Percentiles rank a stretch among this genome's conserved stretches.
Conservation (phyloP, 1,284 basidiomycete genomes). For the Rhodotorula sp. region DNA sequence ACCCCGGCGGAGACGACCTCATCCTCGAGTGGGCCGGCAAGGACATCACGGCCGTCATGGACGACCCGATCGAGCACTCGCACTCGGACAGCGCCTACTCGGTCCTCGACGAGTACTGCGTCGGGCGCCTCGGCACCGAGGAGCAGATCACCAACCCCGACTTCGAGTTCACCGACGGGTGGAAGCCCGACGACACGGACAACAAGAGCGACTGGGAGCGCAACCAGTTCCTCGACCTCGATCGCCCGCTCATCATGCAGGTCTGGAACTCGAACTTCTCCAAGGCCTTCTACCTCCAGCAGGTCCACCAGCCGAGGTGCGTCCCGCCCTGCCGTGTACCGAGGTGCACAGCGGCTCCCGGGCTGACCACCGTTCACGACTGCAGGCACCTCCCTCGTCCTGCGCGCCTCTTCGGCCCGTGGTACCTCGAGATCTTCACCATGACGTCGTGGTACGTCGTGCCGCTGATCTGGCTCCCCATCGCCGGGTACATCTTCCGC, state of each 20-base stretch:
- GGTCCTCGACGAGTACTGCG: conserved; percentile 81
- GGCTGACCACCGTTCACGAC: neutral
- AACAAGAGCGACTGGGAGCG: conserved; percentile 73
- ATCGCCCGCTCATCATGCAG: conserved; percentile 79
- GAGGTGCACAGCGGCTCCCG: neutral
- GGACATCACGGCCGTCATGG: conserved; percentile 81
- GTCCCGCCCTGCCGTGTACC: neutral
- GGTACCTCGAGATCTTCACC: conserved; percentile 83
- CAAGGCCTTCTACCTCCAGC: conserved; percentile 93
- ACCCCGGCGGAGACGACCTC: conserved; percentile 82
- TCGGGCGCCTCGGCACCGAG: conserved; percentile 77
- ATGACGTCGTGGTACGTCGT: conserved; percentile 93
- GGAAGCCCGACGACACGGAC: conserved; percentile 85
- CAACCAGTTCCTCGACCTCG: conserved; percentile 90
- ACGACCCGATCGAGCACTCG: conserved; percentile 79
- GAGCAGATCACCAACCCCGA: conserved; percentile 73
- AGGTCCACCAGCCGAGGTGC: conserved; percentile 81
- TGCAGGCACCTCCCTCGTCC: conserved; percentile 77
- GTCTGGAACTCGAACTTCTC: conserved; percentile 81
- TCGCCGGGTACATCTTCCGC: conserved; percentile 74
- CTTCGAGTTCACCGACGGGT: conserved; percentile 62
- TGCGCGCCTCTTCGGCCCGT: conserved; percentile 81
- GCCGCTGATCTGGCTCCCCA: conserved; percentile 88
- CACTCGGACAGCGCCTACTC: conserved; percentile 91
- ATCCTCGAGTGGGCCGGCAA: conserved; percentile 68